Conservation (phyloP, 1,139 yeast genomes). For the Sugiyamaella pinicola region DNA sequence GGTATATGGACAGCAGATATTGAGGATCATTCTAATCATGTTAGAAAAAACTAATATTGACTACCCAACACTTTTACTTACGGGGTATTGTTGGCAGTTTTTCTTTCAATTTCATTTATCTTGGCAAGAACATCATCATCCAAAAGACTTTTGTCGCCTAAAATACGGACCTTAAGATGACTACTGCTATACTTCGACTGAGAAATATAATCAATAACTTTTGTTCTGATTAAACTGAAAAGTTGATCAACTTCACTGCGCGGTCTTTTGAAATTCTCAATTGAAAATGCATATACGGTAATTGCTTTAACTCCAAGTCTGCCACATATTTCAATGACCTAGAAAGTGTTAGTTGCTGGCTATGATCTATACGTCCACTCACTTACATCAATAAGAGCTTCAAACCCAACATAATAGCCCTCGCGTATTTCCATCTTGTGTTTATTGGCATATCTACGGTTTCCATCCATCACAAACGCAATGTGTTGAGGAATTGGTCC, state of each 20-base stretch:
- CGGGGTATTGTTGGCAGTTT: conserved; percentile 60
- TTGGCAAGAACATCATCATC: conserved; percentile 70
- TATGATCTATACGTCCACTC: too few species aligned
- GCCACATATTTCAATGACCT: conserved; percentile 72
- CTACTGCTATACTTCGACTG: conserved; percentile 23
- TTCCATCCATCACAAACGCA: conserved; percentile 97
- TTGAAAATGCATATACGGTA: conserved; percentile 92
- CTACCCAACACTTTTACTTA: conserved; percentile 18
- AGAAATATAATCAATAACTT: conserved; percentile 49
- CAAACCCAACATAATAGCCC: conserved; percentile 93
- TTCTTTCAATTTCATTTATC: conserved; percentile 63
- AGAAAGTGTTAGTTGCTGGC: conserved; percentile 18
- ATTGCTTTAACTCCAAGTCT: conserved; percentile 82
- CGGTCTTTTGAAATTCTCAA: conserved; percentile 89
- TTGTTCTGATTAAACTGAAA: conserved; percentile 78
- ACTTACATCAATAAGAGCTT: conserved; percentile 62
- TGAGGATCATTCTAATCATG: conserved; percentile 61
- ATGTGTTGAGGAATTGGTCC: conserved; percentile 89
- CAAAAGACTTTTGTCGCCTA: conserved; percentile 71
- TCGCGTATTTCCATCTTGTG: conserved; percentile 76
- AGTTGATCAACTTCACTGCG: conserved; percentile 78
- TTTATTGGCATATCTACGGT: conserved; percentile 78
- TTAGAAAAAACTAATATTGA: not conserved
- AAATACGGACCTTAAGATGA: conserved; percentile 68
- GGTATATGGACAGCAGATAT: conserved; percentile 95